phyloP scores from a whole-genome alignment of 768 basidiomycete genomes.

The Mycena sanguinolenta region DNA sequence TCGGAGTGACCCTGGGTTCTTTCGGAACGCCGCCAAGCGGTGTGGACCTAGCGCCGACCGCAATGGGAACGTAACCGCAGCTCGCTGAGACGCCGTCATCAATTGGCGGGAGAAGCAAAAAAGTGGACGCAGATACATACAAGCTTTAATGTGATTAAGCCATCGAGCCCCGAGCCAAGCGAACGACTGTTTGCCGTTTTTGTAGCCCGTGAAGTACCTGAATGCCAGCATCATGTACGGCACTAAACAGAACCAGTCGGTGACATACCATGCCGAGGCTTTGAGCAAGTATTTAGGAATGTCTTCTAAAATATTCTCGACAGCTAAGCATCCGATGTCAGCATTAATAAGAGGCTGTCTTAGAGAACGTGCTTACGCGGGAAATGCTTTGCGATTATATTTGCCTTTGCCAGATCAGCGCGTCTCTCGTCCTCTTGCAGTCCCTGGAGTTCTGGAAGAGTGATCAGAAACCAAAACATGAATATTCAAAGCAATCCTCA shows the following conservation, averaged over 20 bases:
- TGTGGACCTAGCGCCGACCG: constrained; percentile 25
- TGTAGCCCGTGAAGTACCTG: constrained; percentile 38
- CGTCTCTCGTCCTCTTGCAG: constrained; percentile 29
- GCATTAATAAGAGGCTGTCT: background rate
- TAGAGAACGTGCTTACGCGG: constrained; percentile 28
- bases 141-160: constrained; percentile 35
- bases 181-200: constrained; percentile 32
- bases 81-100: constrained; percentile 1
- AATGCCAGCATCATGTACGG: background rate
- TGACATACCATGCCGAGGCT: constrained; percentile 35
- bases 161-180: constrained; percentile 37
- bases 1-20: background rate
- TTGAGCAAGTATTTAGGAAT: constrained; percentile 19
- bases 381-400: constrained; percentile 25
- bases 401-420: constrained; percentile 16
- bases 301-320: constrained; percentile 22
- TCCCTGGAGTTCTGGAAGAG: constrained; percentile 16
- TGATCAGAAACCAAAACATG: background rate
- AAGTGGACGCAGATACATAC: background rate
- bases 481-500: background rate
- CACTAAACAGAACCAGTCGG: background rate
- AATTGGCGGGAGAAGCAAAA: background rate
- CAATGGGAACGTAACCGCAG: constrained; percentile 20
- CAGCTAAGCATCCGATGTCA: background rate
- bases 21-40: background rate